A percentile compares a stretch with the other conserved stretches of the same genome.
Conservation (phyloP, 2,329 filamentous ascomycete species). For the Sporothrix phasma region DNA sequence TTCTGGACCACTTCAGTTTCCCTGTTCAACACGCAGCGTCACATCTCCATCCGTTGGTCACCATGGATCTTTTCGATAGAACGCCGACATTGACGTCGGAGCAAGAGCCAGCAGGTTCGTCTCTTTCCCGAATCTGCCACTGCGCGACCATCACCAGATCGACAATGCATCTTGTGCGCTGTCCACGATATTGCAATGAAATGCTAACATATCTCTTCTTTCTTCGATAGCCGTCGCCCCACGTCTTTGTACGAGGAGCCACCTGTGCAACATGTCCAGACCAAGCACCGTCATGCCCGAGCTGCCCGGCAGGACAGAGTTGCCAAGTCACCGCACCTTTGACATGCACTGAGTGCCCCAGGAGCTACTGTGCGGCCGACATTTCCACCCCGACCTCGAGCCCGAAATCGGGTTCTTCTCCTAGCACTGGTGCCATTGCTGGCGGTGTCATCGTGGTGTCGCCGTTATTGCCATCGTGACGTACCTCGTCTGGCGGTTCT, state of each 20-base stretch:
- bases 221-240: conserved; percentile 18
- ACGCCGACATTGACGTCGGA: neutral
- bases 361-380: conserved; percentile 35
- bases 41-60: neutral
- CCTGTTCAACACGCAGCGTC: neutral
- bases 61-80: neutral
- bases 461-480: conserved; percentile 62
- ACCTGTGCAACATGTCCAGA: conserved; percentile 39
- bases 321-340: conserved; percentile 39
- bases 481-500: conserved; percentile 80
- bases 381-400: conserved; percentile 18
- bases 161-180: neutral
- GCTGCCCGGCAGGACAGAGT: conserved; percentile 31
- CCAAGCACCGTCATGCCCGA: conserved; percentile 34
- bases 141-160: too few species aligned
- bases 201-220: neutral
- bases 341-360: conserved; percentile 38
- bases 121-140: neutral
- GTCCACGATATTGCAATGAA: neutral
- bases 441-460: conserved; percentile 80
- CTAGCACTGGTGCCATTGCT: conserved; percentile 76
- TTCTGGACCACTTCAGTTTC: neutral
- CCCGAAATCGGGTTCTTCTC: conserved; percentile 32
- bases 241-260: conserved; percentile 31
- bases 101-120: neutral